phyloP scores from a whole-genome alignment of 2,329 filamentous ascomycete genomes.

The Calonectria fujianensis region DNA sequence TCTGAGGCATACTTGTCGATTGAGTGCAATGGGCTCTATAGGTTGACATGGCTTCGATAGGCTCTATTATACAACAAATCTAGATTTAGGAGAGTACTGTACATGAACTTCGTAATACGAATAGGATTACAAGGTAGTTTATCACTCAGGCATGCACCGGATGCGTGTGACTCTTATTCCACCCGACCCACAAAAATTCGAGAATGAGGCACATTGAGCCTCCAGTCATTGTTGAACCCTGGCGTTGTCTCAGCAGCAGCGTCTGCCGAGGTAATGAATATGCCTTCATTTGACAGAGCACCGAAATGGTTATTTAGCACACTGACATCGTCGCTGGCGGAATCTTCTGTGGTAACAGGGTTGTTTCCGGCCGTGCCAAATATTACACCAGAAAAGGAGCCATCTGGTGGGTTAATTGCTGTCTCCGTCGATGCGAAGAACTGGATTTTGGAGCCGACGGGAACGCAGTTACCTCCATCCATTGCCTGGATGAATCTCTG shows the following conservation, averaged over 20 bases:
- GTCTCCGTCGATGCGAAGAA: conserved; percentile 73
- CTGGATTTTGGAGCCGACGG: conserved; percentile 79
- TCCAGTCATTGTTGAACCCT: conserved; percentile 57
- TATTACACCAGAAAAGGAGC: conserved; percentile 48
- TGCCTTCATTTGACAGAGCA: conserved; percentile 75
- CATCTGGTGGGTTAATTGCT: conserved; percentile 47
- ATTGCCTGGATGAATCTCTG: conserved; percentile 72
- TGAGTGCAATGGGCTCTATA: neutral
- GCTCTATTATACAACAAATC: neutral
- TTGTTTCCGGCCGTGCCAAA: conserved; percentile 59
- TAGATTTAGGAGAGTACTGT: conserved; percentile 24
- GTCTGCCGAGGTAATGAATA: conserved; percentile 68
- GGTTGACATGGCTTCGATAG: neutral
- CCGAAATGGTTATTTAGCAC: conserved; percentile 73
- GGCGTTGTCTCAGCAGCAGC: conserved; percentile 51
- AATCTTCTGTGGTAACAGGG: conserved; percentile 35
- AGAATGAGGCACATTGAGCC: conserved; percentile 61
- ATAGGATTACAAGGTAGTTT: neutral
- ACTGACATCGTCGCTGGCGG: conserved; percentile 1
- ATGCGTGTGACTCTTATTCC: neutral
- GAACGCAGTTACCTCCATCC: conserved; percentile 71
- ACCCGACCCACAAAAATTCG: conserved; percentile 52
- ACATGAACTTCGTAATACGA: conserved; percentile 3
- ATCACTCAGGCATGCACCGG: too few species aligned
- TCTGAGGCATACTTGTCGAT: neutral